phyloP scores from a whole-genome alignment of 1,139 yeast species.

The Pichia sp. region DNA sequence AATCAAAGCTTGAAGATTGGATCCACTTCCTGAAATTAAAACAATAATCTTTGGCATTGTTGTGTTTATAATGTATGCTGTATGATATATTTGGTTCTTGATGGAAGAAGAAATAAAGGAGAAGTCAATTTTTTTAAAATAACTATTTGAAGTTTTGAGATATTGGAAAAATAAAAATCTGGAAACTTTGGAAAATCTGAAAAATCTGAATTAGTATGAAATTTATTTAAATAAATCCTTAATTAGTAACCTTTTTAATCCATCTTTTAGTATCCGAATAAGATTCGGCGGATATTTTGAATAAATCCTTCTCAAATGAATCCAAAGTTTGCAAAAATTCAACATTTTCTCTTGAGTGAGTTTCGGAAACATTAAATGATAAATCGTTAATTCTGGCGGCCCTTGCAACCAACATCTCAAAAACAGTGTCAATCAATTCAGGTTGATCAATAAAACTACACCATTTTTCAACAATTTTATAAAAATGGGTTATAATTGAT shows the following conservation, averaged over 20 bases:
- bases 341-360: constrained; percentile 12
- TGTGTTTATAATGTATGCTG: not conserved
- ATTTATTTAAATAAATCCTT: not conserved
- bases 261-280: constrained; percentile 8
- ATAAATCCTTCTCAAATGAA: constrained; percentile 13
- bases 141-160: not conserved
- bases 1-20: constrained; percentile 87
- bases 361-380: constrained; percentile 11
- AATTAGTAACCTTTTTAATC: constrained; percentile 4
- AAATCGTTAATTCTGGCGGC: constrained; percentile 15
- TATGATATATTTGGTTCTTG: not conserved
- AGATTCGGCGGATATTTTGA: constrained; percentile 9
- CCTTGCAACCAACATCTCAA: constrained; percentile 13
- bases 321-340: constrained; percentile 14
- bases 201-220: not conserved
- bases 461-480: constrained; percentile 15
- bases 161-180: not conserved
- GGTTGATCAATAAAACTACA: constrained; percentile 16
- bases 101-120: not conserved
- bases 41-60: constrained; percentile 39
- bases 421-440: constrained; percentile 11
- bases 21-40: constrained; percentile 89
- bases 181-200: not conserved
- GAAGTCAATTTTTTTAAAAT: not conserved
- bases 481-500: constrained; percentile 12